Base-by-base conservation (phyloP, 352 stramenopile species). In the Plasmopara muralis region DNA sequence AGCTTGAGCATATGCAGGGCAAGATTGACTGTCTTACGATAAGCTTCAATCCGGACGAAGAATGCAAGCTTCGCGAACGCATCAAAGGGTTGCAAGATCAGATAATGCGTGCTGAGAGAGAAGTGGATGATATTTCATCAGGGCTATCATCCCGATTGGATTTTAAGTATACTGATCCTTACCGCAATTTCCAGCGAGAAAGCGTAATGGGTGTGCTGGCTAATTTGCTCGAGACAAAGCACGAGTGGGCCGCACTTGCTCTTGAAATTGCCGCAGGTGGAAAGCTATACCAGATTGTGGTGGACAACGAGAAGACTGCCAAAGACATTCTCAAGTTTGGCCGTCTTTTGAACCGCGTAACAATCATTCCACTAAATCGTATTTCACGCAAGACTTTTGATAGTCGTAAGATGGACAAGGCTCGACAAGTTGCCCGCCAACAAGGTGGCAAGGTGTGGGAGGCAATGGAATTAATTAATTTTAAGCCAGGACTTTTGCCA, bases 281-380 rank as follows among this genome's bases (percentile, higher is more conserved):
- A 33, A 98, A 98, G 56, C 73, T 99, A 8, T 99, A 98, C 61
- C 94, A 99, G 66, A 95, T 99, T 34, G 96, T 99, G 25, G 97
- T 99, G 14, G 96, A 99, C 62, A 98, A 97, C 60, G 95, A 98
- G 31, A 89, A 98, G 35, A 99, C 95, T 13, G 96, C 95, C 15
- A 99, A 99, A 68, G 88, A 97, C 18, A 93, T 99, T 39, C 77
- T 99, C 12, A 91, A 98, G 60, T 96, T 98, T 55, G 97, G 97
- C 8, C 91, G 97, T 38, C 71, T 99, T 2, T 83, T 95, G 74
- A 89, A 91, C 47, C 91, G 96, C 30, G 96, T 99, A 15, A 99
- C 97, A 5, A 98, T 99, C 42, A 97, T 99, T 58, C 97, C 97
- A 29, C 77, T 99, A 10, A 98, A 99, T 62, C 96, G 97, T 52